A percentile compares a stretch with the other conserved stretches of the same genome.
Conservation (phyloP, 148 eudicot genomes). For the Fagopyrum tataricum region DNA sequence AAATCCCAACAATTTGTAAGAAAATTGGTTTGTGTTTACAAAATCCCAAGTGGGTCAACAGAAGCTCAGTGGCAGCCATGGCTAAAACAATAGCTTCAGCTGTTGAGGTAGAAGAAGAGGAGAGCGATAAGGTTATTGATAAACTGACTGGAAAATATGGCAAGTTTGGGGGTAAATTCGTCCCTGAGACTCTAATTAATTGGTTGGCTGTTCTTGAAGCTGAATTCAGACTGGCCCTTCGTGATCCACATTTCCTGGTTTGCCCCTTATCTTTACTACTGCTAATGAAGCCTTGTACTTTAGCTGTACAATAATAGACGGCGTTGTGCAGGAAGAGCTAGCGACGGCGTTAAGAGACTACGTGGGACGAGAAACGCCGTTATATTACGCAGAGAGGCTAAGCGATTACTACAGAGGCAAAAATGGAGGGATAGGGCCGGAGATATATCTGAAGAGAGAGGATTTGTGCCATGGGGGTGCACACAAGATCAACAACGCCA, state of each 20-base stretch:
- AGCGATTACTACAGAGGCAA: conserved; percentile 49
- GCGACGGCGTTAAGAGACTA: conserved; percentile 43
- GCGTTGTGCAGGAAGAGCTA: conserved; percentile 42
- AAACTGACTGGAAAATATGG: conserved; percentile 45
- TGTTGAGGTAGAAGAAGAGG: neutral
- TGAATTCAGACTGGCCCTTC: conserved; percentile 36
- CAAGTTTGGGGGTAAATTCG: conserved; percentile 59
- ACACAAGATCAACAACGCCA: conserved; percentile 81
- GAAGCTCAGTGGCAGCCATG: neutral
- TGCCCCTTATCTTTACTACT: neutral
- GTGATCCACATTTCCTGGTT: conserved; percentile 59
- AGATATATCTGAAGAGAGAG: conserved; percentile 73
- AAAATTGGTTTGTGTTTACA: neutral
- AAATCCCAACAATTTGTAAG: neutral
- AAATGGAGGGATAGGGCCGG: conserved; percentile 44
- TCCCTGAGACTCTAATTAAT: conserved; percentile 52
- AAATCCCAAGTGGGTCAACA: neutral
- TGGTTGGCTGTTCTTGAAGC: conserved; percentile 42
- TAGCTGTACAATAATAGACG: neutral
- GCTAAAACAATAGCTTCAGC: neutral
- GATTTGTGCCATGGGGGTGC: conserved; percentile 80
- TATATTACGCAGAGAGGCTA: conserved; percentile 59
- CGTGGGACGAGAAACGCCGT: conserved; percentile 78
- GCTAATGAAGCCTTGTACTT: too few relatives aligned
- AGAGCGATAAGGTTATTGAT: neutral